phyloP scores from a whole-genome alignment of 495 filamentous ascomycete genomes.

The Hypomontagnella submonticulosa region DNA sequence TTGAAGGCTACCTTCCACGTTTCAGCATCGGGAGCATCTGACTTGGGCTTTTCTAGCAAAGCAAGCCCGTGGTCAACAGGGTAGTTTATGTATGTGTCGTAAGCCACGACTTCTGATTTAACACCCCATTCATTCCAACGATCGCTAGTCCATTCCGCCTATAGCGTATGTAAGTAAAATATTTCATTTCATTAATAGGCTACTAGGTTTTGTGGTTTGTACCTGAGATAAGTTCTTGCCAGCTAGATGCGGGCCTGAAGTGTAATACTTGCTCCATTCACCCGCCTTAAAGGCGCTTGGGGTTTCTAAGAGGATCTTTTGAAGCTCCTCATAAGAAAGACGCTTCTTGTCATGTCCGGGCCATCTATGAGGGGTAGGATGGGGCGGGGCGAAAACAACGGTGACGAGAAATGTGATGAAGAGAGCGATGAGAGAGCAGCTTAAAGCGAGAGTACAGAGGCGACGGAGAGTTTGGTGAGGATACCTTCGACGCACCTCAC shows the following conservation, averaged over 20 bases:
- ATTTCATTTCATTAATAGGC: background rate
- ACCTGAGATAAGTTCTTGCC: conserved; percentile 82
- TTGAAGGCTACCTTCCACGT: conserved; percentile 77
- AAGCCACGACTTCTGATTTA: conserved; percentile 74
- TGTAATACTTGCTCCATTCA: conserved; percentile 94
- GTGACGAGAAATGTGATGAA: conserved; percentile 71
- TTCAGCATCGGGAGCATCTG: conserved; percentile 34
- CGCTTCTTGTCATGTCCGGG: conserved; percentile 51
- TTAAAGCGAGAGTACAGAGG: conserved; percentile 74
- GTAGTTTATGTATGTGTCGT: conserved; percentile 94
- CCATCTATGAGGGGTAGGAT: conserved; percentile 55
- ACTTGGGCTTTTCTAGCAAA: conserved; percentile 68
- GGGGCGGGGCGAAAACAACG: conserved; percentile 56
- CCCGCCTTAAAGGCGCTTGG: conserved; percentile 73
- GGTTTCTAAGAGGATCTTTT: conserved; percentile 74
- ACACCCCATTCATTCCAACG: conserved; percentile 88
- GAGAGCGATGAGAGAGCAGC: conserved; percentile 65
- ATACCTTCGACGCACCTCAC: conserved; percentile 68
- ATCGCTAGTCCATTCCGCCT: conserved; percentile 88
- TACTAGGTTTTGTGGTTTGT: conserved; percentile 24
- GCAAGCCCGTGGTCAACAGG: conserved; percentile 82
- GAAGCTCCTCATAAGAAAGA: conserved; percentile 72
- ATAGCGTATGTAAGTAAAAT: conserved; percentile 37
- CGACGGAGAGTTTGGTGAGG: conserved; percentile 74
- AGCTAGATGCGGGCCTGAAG: conserved; percentile 84